phyloP scores from a whole-genome alignment of 1,284 basidiomycete species.

The Sutorius eximius region DNA sequence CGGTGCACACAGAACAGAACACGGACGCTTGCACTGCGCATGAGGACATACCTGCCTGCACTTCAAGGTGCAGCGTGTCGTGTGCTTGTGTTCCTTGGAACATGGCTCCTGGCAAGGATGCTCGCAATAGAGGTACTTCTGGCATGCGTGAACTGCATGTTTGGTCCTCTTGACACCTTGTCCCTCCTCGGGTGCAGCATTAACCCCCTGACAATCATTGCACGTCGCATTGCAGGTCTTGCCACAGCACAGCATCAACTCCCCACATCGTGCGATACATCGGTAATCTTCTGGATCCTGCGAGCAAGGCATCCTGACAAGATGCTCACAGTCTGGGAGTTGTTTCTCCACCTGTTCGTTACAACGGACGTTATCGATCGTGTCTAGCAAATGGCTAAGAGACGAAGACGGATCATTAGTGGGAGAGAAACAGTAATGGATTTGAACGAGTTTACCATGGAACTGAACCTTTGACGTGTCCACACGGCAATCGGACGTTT shows the following conservation, averaged over 20 bases:
- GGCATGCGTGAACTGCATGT: conserved; percentile 54
- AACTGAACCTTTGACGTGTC: conserved; percentile 50
- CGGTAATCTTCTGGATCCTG: conserved; percentile 39
- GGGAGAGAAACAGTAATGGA: neutral
- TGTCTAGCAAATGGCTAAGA: conserved; percentile 48
- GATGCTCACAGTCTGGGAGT: conserved; percentile 61
- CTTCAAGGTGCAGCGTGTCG: conserved; percentile 41
- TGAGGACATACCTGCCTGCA: conserved; percentile 64
- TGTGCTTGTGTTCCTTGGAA: conserved; percentile 52
- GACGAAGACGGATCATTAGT: conserved; percentile 2
- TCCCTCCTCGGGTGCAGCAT: neutral
- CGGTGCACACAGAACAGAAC: conserved; percentile 59
- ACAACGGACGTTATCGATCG: conserved; percentile 49
- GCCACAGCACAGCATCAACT: conserved; percentile 56
- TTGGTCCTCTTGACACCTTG: conserved; percentile 27
- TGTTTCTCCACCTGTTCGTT: conserved; percentile 42
- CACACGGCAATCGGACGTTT: conserved; percentile 60
- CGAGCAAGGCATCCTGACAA: conserved; percentile 46
- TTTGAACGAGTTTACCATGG: conserved; percentile 48
- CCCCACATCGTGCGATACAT: conserved; percentile 49
- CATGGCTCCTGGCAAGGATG: conserved; percentile 57
- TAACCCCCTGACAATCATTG: conserved; percentile 48
- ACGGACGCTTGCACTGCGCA: conserved; percentile 46
- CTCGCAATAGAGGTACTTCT: conserved; percentile 54
- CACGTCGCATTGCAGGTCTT: conserved; percentile 52